Percentiles rank a stretch among this genome's conserved stretches.
phyloP scores from a whole-genome alignment of 495 filamentous ascomycete species.

The Xylaria bambusicola region DNA sequence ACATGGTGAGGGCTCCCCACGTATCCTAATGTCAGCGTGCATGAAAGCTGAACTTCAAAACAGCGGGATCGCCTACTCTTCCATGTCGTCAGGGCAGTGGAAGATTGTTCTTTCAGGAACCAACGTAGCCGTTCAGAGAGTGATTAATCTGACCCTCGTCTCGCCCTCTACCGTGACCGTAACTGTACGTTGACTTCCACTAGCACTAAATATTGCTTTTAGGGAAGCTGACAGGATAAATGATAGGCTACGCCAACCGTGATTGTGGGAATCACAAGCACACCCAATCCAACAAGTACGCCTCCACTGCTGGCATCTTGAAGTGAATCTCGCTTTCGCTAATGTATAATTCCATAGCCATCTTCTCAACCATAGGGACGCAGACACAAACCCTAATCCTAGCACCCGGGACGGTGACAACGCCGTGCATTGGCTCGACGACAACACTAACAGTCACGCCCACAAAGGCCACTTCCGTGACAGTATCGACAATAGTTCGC shows the following conservation, averaged over 20 bases:
- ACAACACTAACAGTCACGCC: conserved; percentile 42
- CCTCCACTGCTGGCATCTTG: not conserved
- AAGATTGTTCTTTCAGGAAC: conserved; percentile 42
- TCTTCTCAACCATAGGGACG: conserved; percentile 33
- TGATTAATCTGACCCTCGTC: conserved; percentile 39
- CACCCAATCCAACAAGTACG: conserved; percentile 40
- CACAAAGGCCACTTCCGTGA: conserved; percentile 32
- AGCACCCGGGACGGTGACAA: conserved; percentile 37
- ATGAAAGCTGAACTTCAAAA: not conserved
- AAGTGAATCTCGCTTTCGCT: not conserved
- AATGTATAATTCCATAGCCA: conserved; percentile 28
- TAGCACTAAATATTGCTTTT: no score
- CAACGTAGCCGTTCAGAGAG: conserved; percentile 43
- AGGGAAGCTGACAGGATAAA: no score
- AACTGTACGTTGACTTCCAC: conserved; percentile 39
- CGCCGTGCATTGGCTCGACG: conserved; percentile 38
- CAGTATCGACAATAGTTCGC: conserved; percentile 35
- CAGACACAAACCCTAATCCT: conserved; percentile 42
- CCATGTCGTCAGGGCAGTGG: conserved; percentile 43
- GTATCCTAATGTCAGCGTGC: no score
- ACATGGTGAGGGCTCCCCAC: conserved; percentile 36
- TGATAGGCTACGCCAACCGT: conserved; percentile 44
- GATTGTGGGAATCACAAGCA: conserved; percentile 42
- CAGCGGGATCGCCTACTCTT: conserved; percentile 43
- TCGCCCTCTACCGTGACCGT: conserved; percentile 37